phyloP scores from a whole-genome alignment of 176 grass and related monocot species.

The Phoenix dactylifera region DNA sequence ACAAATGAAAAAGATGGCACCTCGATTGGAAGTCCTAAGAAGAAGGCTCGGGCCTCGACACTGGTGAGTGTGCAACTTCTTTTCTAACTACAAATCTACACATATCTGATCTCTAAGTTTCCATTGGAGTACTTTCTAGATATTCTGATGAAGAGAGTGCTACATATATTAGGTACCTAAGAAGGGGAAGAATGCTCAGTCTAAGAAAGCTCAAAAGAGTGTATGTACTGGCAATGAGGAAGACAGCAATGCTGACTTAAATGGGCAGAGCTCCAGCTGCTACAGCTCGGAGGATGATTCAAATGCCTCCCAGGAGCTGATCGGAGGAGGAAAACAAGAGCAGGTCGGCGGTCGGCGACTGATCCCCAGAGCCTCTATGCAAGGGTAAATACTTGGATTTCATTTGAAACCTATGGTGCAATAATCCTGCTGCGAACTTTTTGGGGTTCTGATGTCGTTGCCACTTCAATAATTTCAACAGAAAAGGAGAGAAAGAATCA shows the following conservation, averaged over 20 bases:
- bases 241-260: conserved; percentile 16
- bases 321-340: conserved; percentile 41
- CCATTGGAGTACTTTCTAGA: too few relatives aligned
- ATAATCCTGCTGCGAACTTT: background rate
- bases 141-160: too few relatives aligned
- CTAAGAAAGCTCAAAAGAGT: conserved; percentile 16
- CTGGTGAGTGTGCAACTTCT: conserved; percentile 22
- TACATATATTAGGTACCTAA: conserved; percentile 37
- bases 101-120: too few relatives aligned
- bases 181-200: conserved; percentile 36
- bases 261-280: conserved; percentile 52
- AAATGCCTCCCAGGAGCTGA: conserved; percentile 7
- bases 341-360: conserved; percentile 45
- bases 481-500: conserved; percentile 99
- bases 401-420: too few relatives aligned
- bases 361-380: conserved; percentile 84
- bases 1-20: conserved; percentile 15
- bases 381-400: conserved; percentile 36
- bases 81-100: too few relatives aligned
- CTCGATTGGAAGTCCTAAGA: conserved; percentile 25
- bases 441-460: background rate
- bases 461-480: conserved; percentile 31
- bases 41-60: conserved; percentile 32
- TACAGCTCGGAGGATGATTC: conserved; percentile 69
- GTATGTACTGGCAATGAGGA: conserved; percentile 9